These are phyloP conservation scores for Coffea canephora DNA, from an alignment of 257 asterid species.

Conservation along the genomic window DNA sequence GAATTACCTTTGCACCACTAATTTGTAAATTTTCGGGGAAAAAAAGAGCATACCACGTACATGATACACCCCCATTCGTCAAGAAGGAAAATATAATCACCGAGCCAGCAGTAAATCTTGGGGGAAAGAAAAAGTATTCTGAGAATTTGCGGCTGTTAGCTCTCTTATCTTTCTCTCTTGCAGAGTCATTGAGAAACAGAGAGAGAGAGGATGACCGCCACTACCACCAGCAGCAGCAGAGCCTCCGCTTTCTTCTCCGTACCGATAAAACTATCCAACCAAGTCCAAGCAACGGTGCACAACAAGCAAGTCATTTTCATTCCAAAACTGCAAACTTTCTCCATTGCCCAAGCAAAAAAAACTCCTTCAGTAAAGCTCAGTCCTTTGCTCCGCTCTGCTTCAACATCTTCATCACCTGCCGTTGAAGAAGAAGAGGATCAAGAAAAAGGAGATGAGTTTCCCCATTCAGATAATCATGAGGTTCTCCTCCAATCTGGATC, in stretches of 20 bases:
- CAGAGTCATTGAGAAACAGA: slow-evolving; percentile 12
- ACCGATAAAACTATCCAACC: slow-evolving; percentile 29
- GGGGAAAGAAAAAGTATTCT: not conserved
- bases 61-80: no score
- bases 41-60: no score
- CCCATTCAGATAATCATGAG: slow-evolving; percentile 24
- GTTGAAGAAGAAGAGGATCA: slow-evolving; percentile 31
- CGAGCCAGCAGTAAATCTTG: no score
- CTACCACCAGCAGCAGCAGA: slow-evolving; percentile 34
- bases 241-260: slow-evolving; percentile 30
- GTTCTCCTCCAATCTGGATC: slow-evolving; percentile 17
- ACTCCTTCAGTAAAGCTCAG: slow-evolving; percentile 17
- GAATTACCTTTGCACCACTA: not conserved
- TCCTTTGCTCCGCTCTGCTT: slow-evolving; percentile 28
- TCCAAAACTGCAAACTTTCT: slow-evolving; percentile 22
- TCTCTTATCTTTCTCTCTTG: slow-evolving; percentile 19
- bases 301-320: slow-evolving; percentile 17
- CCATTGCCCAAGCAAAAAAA: slow-evolving; percentile 17
- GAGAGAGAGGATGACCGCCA: slow-evolving; percentile 42
- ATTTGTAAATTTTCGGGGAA: not conserved
- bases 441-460: slow-evolving; percentile 16
- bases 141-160: slow-evolving; percentile 22
- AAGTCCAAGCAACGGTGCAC: slow-evolving; percentile 5
- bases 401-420: slow-evolving; percentile 49
- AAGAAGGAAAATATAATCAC: no score